phyloP scores from a whole-genome alignment of 371 early-diverging fungal genomes.

The Syncephalastrum monosporum region DNA sequence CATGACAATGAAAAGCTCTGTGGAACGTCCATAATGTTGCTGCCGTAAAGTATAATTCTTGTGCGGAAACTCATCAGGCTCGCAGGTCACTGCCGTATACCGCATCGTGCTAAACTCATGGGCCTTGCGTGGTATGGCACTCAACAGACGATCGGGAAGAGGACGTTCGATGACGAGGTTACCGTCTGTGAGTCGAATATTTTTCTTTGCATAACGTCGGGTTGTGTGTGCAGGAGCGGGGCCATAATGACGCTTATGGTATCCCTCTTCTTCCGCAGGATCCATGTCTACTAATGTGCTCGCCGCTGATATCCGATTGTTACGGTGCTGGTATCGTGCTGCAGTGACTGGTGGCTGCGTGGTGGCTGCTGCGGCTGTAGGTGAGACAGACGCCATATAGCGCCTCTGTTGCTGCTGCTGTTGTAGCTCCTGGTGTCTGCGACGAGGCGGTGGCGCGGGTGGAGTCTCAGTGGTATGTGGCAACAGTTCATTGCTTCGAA shows the following conservation, averaged over 20 bases:
- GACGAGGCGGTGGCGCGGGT: constrained; percentile 8
- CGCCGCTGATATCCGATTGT: constrained; percentile 8
- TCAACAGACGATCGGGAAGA: constrained; percentile 42
- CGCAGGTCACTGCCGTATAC: constrained; percentile 83
- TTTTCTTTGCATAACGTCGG: constrained; percentile 23
- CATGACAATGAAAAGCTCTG: constrained; percentile 88
- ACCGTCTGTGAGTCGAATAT: constrained; percentile 59
- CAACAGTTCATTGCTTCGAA: neutral
- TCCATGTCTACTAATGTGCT: constrained; percentile 10
- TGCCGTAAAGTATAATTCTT: constrained; percentile 81
- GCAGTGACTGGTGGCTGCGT: neutral
- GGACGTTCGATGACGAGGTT: constrained; percentile 55
- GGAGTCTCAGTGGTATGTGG: constrained; percentile 3
- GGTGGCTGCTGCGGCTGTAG: neutral
- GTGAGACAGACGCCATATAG: constrained; percentile 2
- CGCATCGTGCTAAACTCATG: constrained; percentile 76
- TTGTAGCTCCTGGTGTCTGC: neutral
- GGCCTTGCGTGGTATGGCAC: constrained; percentile 33
- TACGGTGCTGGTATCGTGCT: neutral
- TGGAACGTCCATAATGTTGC: constrained; percentile 69
- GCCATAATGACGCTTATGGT: constrained; percentile 29
- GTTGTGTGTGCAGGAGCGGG: constrained; percentile 41
- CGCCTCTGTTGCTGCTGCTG: neutral
- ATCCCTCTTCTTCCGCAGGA: neutral
- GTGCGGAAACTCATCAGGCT: constrained; percentile 78